Evolutionary conservation across 441 rosid species (phyloP).

Genomic region (Erodium chrysanthum): DNA sequence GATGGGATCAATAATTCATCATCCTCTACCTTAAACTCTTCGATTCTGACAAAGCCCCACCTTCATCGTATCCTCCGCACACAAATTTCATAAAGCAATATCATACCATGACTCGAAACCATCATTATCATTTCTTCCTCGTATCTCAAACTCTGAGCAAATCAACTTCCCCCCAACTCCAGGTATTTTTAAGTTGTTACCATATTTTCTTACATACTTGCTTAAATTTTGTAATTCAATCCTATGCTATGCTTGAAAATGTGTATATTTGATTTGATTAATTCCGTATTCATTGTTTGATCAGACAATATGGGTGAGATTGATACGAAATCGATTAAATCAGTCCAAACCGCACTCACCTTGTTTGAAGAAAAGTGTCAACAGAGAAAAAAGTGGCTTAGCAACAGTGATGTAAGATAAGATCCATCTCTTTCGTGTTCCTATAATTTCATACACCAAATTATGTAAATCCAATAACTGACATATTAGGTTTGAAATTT

Average conservation of each 20-base stretch:
- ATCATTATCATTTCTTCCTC: not conserved
- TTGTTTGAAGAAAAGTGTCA: slow-evolving; percentile 32
- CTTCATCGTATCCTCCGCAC: not conserved
- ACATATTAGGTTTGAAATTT: too few species aligned
- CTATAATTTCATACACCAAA: not conserved
- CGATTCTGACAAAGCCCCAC: not conserved
- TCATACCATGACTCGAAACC: too few species aligned
- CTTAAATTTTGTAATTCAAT: too few species aligned
- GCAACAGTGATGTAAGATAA: slow-evolving; percentile 26
- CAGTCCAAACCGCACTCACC: slow-evolving; percentile 44
- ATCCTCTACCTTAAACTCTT: not conserved
- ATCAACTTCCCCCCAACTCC: not conserved
- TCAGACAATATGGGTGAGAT: slow-evolving; percentile 36
- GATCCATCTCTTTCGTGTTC: not conserved
- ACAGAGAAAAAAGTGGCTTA: slow-evolving; percentile 22
- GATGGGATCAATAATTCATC: not conserved
- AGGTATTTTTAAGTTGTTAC: not conserved
- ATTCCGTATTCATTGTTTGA: not conserved
- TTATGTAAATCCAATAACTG: not conserved
- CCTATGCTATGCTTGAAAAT: too few species aligned
- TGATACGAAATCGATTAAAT: slow-evolving; percentile 42
- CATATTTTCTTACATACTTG: too few species aligned
- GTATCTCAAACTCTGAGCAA: not conserved
- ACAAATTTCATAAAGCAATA: not conserved
- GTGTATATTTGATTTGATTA: too few species aligned